phyloP scores from a whole-genome alignment of 2,329 filamentous ascomycete species.

The Trichoderma polysporum region DNA sequence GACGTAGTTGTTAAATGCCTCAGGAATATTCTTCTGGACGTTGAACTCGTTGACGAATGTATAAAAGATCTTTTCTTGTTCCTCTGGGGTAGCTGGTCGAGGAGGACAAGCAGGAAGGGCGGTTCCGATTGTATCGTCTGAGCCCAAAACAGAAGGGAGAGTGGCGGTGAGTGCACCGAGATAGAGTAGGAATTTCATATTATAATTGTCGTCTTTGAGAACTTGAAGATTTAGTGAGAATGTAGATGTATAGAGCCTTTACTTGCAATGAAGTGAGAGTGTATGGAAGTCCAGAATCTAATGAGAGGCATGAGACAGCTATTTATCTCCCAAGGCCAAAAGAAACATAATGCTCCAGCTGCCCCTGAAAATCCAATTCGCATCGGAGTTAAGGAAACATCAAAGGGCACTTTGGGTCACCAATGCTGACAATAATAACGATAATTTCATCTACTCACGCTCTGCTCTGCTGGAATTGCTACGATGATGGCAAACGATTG shows the following conservation, averaged over 20 bases:
- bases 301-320: not conserved
- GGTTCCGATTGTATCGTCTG: not conserved
- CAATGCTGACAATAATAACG: not conserved
- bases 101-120: not conserved
- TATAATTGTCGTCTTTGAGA: not conserved
- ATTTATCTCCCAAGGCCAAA: not conserved
- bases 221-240: not conserved
- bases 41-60: not conserved
- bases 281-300: not conserved
- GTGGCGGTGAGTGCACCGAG: not conserved
- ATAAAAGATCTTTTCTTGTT: not conserved
- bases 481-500: not conserved
- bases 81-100: not conserved
- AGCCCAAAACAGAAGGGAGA: not conserved
- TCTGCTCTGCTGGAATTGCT: not conserved
- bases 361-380: too few species aligned
- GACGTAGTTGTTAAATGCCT: constrained; percentile 3
- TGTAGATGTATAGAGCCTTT: not conserved
- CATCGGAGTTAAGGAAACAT: not conserved
- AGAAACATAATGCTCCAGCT: not conserved
- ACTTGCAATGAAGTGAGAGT: not conserved
- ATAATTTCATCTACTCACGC: not conserved
- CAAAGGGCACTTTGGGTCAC: not conserved
- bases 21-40: not conserved
- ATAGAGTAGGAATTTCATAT: not conserved